A percentile compares a stretch with the other conserved stretches of the same genome.
Evolutionary conservation across 805 yeast species (phyloP).

Genomic region (Lipomyces starkeyi): DNA sequence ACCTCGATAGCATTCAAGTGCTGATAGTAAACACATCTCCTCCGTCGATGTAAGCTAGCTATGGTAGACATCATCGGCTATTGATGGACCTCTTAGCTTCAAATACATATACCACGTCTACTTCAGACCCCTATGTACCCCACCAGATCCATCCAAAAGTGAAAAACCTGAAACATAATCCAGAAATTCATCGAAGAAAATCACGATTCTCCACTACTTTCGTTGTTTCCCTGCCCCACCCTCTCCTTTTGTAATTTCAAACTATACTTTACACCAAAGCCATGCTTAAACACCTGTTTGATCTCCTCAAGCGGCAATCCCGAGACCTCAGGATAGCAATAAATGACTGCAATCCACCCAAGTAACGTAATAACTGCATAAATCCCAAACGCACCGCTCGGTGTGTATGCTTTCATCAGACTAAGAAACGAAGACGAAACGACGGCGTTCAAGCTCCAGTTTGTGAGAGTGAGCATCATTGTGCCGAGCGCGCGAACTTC

Average conservation of each 20-base stretch:
- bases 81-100: no score
- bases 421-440: slow-evolving; percentile 91
- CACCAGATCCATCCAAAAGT: no score
- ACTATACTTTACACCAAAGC: slow-evolving; percentile 80
- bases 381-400: slow-evolving; percentile 89
- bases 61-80: no score
- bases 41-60: no score
- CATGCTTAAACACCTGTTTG: slow-evolving; percentile 76
- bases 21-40: no score
- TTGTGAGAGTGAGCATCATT: slow-evolving; percentile 85
- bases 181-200: not conserved
- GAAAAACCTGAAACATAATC: no score
- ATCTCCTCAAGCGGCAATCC: slow-evolving; percentile 91
- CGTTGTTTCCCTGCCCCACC: not conserved
- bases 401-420: slow-evolving; percentile 89
- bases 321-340: slow-evolving; percentile 89
- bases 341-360: slow-evolving; percentile 73
- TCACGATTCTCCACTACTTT: not conserved
- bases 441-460: slow-evolving; percentile 92
- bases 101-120: no score
- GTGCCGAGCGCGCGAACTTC: slow-evolving; percentile 89
- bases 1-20: no score
- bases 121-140: no score
- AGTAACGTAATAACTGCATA: slow-evolving; percentile 80
- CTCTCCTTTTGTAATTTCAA: slow-evolving; percentile 57